Evolutionary conservation across 2,329 filamentous ascomycete genomes (phyloP).

Genomic region (Cylindrodendrum hubeiense): DNA sequence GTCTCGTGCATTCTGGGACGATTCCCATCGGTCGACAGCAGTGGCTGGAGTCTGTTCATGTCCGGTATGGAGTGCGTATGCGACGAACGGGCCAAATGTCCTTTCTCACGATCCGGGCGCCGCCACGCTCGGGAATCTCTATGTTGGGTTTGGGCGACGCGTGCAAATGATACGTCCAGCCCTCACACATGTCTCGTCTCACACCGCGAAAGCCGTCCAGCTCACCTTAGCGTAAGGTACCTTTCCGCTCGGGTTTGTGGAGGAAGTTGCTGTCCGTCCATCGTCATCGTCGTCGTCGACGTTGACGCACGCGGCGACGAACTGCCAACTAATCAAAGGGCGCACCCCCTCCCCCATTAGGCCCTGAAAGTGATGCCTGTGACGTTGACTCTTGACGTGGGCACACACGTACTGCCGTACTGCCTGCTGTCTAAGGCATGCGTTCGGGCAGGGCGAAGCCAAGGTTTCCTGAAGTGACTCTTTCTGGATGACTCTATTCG

Average conservation of each 20-base stretch:
- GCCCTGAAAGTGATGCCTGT: slow-evolving; percentile 18
- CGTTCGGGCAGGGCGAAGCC: slow-evolving; percentile 19
- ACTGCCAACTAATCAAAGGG: slow-evolving; percentile 4
- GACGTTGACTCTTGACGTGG: slow-evolving; percentile 40
- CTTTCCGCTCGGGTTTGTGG: no score
- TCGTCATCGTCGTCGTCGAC: not conserved
- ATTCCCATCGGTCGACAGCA: not conserved
- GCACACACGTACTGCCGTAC: slow-evolving; percentile 40
- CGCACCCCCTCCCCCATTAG: slow-evolving; percentile 8
- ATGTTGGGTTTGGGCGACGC: slow-evolving; percentile 7
- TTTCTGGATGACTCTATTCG: slow-evolving; percentile 5
- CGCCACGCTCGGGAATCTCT: slow-evolving; percentile 12
- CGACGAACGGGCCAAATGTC: not conserved
- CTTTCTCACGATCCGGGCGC: slow-evolving; percentile 14
- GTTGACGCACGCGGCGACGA: slow-evolving; percentile 10
- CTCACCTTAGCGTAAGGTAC: not conserved
- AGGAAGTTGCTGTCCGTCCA: no score
- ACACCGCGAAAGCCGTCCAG: not conserved
- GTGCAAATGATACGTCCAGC: slow-evolving; percentile 10
- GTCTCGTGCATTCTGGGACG: not conserved
- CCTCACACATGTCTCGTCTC: not conserved
- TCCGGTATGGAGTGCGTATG: not conserved
- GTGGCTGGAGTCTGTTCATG: not conserved
- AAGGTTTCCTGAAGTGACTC: slow-evolving; percentile 7
- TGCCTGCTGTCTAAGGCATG: slow-evolving; percentile 6